Base-by-base conservation (phyloP, 306 rosid species). In the Cicer chorassanicum region DNA sequence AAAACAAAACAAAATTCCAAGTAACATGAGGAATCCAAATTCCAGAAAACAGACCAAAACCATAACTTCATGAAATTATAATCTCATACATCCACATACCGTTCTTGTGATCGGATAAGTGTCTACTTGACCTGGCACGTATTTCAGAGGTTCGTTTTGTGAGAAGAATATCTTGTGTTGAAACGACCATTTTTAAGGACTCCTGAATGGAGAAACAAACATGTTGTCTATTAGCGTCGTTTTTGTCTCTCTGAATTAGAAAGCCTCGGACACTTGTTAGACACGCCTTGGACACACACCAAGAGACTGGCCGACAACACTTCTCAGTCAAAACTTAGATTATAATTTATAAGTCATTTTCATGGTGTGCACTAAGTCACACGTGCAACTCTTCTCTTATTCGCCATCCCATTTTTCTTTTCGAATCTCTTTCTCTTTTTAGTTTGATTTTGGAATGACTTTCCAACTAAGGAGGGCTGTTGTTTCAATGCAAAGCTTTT, bases 401-500 rank as follows among this genome's bases (percentile, higher is more conserved):
- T 91, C 2, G 86, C 56, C 15, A 38, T 55, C 53, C 93, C 90
- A 38, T 12, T 87, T 56, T 72, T 87, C 88, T 75, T 89, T 66
- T 83, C 89, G 49, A 56, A 76, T 14, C 84, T 87, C 88, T 89
- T 82, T 7, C 82, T 89, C 84, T 92, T 93, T 84, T 87, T 85
- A 42, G 16, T 57, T 81, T 89, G 88, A 71, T 86, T 91, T 70
- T 88, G 90, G 84, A 84, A 86, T 42, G 91, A 80, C 67, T 85
- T 75, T 68, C 90, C 92, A 53, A 93, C 98, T 77, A 88, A 73
- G 21, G 98, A 89, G 10, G 98, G 97, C 15, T 84, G 93, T 39
- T 93, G 96, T 80, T 86, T 91, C 82, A 91, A 75, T 2, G 94
- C 97, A 82, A 93, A 93, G 87, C 94, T 89, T 78, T 91, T 93